These are phyloP conservation scores for Russula sp. DNA, from an alignment of 768 basidiomycete species.

Conservation along the genomic window DNA sequence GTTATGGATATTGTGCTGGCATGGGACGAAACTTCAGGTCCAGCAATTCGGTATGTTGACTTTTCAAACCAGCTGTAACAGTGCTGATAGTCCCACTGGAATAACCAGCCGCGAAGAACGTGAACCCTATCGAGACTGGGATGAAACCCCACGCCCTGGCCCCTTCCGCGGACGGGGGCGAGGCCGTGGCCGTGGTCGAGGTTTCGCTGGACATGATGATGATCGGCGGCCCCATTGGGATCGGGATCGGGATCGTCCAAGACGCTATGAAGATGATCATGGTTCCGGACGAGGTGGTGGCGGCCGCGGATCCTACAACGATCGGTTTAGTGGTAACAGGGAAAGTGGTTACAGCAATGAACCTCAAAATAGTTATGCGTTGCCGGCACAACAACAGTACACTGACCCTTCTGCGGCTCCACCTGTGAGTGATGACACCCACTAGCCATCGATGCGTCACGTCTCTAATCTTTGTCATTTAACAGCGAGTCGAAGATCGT, in stretches of 20 bases:
- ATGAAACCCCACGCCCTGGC: slow-evolving; percentile 24
- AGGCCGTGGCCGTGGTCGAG: slow-evolving; percentile 26
- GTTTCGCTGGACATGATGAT: slow-evolving; percentile 17
- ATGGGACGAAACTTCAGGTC: slow-evolving; percentile 60
- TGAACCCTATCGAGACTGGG: slow-evolving; percentile 25
- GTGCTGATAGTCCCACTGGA: neutral
- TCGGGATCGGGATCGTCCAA: slow-evolving; percentile 16
- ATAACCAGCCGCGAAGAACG: slow-evolving; percentile 31
- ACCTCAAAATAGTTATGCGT: slow-evolving; percentile 21
- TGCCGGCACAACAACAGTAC: slow-evolving; percentile 30
- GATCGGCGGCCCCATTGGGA: slow-evolving; percentile 20
- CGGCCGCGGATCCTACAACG: slow-evolving; percentile 36
- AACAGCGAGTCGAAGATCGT: slow-evolving; percentile 60
- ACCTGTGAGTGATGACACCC: slow-evolving; percentile 26
- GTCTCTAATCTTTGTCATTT: neutral
- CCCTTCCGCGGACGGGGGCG: slow-evolving; percentile 26
- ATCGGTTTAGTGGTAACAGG: slow-evolving; percentile 25
- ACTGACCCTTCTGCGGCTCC: slow-evolving; percentile 24
- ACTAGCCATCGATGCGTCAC: neutral
- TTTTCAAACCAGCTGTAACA: slow-evolving; percentile 2
- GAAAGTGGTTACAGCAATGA: slow-evolving; percentile 20
- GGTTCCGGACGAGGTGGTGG: slow-evolving; percentile 25
- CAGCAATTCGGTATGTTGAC: slow-evolving; percentile 27
- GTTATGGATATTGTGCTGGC: slow-evolving; percentile 82
- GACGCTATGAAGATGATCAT: slow-evolving; percentile 31